Evolutionary conservation across 2,329 filamentous ascomycete species (phyloP).

Genomic region (Taxawa tesnikishii): DNA sequence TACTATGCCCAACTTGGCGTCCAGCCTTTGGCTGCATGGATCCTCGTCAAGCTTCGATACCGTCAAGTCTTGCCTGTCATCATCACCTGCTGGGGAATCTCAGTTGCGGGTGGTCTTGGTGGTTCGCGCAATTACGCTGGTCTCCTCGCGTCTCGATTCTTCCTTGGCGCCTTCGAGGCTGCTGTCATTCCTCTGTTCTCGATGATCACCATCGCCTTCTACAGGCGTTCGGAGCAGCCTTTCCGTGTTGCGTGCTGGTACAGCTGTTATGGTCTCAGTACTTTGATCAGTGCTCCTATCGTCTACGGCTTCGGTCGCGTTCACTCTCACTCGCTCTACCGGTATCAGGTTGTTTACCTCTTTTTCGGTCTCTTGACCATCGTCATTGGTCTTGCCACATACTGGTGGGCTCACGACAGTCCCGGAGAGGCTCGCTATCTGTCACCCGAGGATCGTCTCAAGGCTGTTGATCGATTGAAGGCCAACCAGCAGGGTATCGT

Average conservation of each 20-base stretch:
- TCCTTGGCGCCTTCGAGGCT: conserved; percentile 10
- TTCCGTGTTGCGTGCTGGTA: conserved; percentile 8
- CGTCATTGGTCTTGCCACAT: conserved; percentile 5
- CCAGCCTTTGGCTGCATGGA: conserved; percentile 6
- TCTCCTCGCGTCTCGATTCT: conserved; percentile 9
- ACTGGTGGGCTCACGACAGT: conserved; percentile 7
- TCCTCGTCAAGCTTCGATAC: conserved; percentile 7
- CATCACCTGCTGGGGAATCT: conserved; percentile 9
- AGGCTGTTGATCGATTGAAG: conserved; percentile 37
- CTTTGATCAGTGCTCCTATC: conserved; percentile 5
- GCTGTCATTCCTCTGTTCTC: conserved; percentile 6
- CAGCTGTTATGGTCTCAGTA: conserved; percentile 6
- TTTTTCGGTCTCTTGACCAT: conserved; percentile 7
- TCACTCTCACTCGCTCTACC: conserved; percentile 5
- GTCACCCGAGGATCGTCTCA: conserved; percentile 30
- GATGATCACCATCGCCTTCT: conserved; percentile 7
- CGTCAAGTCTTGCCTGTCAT: conserved; percentile 8
- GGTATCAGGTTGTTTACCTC: conserved; percentile 7
- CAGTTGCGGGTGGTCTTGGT: conserved; percentile 5
- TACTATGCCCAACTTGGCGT: conserved; percentile 8
- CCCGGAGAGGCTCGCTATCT: conserved; percentile 23
- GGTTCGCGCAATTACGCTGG: conserved; percentile 8
- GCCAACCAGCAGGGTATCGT: conserved; percentile 37
- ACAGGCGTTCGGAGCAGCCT: conserved; percentile 6
- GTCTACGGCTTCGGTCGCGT: conserved; percentile 7